Evolutionary conservation across 2,329 filamentous ascomycete species (phyloP).

Genomic region (Orbilia ellipsospora): DNA sequence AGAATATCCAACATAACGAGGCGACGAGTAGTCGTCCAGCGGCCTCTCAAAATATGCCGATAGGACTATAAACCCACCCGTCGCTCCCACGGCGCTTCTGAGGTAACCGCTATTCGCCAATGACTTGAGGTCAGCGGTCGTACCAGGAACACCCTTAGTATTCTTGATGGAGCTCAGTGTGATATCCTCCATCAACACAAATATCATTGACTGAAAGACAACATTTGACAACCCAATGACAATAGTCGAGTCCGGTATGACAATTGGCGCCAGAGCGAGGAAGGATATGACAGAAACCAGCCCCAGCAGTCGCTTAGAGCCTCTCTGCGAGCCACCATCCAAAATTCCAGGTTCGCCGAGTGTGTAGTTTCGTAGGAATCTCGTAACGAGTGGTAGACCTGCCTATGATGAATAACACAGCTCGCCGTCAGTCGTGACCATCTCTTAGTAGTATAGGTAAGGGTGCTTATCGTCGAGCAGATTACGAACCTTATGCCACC

Average conservation of each 20-base stretch:
- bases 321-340: conserved; percentile 29
- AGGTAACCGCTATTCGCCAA: conserved; percentile 42
- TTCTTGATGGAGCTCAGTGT: conserved; percentile 37
- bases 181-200: conserved; percentile 51
- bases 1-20: conserved; percentile 29
- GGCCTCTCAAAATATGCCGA: conserved; percentile 48
- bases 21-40: conserved; percentile 27
- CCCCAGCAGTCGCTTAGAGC: conserved; percentile 36
- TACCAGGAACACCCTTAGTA: conserved; percentile 34
- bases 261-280: conserved; percentile 32
- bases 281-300: conserved; percentile 39
- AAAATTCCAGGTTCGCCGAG: conserved; percentile 52
- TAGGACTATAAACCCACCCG: conserved; percentile 29
- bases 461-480: neutral
- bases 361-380: conserved; percentile 51
- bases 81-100: conserved; percentile 26
- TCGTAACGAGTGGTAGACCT: conserved; percentile 51
- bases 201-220: conserved; percentile 43
- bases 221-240: conserved; percentile 40
- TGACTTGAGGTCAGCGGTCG: conserved; percentile 38
- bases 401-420: conserved; percentile 25
- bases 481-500: conserved; percentile 54
- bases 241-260: conserved; percentile 37
- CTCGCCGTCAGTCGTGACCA: neutral
- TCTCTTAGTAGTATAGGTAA: neutral